Base-by-base conservation (phyloP, 805 yeast genomes). In the Suhomyces sp. region DNA sequence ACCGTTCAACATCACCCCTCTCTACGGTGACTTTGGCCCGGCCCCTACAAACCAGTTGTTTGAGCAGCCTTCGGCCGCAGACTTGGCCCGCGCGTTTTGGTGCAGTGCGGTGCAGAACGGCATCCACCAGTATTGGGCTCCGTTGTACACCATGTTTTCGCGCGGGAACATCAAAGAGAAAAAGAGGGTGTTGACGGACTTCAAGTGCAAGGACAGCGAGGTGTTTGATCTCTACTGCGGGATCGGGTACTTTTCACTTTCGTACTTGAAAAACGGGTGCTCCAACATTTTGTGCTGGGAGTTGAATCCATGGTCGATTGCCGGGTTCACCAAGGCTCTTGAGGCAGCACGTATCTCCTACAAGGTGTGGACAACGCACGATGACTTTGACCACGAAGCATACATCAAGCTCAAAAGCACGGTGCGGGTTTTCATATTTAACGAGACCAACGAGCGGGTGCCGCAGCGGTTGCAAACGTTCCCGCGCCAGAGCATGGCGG, bases 141-240 rank as follows among this genome's bases (percentile, higher is more conserved):
- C 97, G 1, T 65, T 78, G 51, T 86, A 83, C 62, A 88, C 96
- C 1, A 90, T 90, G 97, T 90, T 90, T 64, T 85, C 92, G 47
- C 69, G 97, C 17, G 97, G 97, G 1, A 90, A 90, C 64, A 81
- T 90, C 60, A 87, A 87, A 57, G 97, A 90, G 62, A 90, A 90
- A 65, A 78, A 82, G 12, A 68, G 97, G 19, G 76, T 90, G 0
- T 63, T 88, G 41, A 73, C 74, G 17, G 65, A 66, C 0, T 81
- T 72, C 53, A 44, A 51, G 1, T 65, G 84, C 1, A 49, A 59
- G 8, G 73, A 67, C 10, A 71, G 74, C 0, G 76, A 73, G 22
- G 82, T 87, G 0, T 73, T 87, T 3, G 97, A 90, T 63, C 61
- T 90, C 44, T 90, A 90, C 65, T 84, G 88, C 29, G 97, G 97